These are phyloP conservation scores for Trichoderma semiorbis DNA, from an alignment of 2,329 filamentous ascomycete species.

Conservation along the genomic window DNA sequence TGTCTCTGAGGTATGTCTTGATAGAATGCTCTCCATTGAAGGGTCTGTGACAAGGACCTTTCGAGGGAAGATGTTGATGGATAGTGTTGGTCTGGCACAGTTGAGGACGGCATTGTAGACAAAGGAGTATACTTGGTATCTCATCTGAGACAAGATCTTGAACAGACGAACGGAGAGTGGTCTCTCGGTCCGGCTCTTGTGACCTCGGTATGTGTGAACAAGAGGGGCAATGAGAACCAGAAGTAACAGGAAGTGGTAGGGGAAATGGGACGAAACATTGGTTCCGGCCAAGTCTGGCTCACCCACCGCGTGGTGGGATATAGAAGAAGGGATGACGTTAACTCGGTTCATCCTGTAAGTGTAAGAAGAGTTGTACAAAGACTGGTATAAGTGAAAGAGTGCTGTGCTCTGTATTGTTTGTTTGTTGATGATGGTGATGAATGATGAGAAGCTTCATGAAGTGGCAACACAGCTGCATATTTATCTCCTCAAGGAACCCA, in stretches of 20 bases:
- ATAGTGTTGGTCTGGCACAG: constrained; percentile 18
- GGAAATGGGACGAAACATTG: not conserved
- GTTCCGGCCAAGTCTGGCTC: not conserved
- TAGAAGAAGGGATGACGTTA: not conserved
- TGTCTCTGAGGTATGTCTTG: constrained; percentile 29
- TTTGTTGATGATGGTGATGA: not conserved
- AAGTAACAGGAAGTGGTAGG: not conserved
- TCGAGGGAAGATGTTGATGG: constrained; percentile 30
- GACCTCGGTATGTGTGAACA: constrained; percentile 2
- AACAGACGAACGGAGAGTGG: not conserved
- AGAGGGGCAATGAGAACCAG: not conserved
- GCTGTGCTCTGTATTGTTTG: not conserved
- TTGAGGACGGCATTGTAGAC: constrained; percentile 10
- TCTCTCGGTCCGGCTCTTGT: not conserved
- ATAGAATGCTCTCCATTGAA: constrained; percentile 28
- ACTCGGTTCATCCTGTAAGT: not conserved
- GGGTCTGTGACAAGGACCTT: constrained; percentile 29
- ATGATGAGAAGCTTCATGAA: not conserved
- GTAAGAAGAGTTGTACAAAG: not conserved
- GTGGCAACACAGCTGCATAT: constrained; percentile 2
- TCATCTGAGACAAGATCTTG: not conserved
- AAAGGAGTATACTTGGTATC: constrained; percentile 1
- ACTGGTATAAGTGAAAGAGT: not conserved
- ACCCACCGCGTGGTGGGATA: not conserved
- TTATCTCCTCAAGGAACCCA: not conserved